phyloP scores from a whole-genome alignment of 371 early-diverging fungal species.

The Mucor velutinosus region DNA sequence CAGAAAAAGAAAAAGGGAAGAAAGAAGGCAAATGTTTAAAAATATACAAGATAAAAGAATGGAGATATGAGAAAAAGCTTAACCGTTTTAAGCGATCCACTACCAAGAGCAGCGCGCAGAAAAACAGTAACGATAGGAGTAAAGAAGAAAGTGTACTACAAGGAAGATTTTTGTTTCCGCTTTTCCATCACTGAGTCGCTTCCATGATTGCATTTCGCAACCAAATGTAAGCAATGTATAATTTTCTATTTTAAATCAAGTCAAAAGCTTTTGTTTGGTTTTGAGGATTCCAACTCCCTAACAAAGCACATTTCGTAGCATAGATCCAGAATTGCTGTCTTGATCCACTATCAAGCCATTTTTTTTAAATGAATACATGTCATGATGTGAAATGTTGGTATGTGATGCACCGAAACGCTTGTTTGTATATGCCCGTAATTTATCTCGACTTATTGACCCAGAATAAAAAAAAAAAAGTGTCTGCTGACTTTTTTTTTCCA shows the following conservation, averaged over 20 bases:
- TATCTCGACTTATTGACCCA: not conserved
- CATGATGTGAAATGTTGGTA: not conserved
- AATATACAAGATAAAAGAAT: conserved; percentile 3
- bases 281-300: not conserved
- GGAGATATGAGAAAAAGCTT: conserved; percentile 6
- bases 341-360: not conserved
- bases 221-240: not conserved
- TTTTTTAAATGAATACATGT: not conserved
- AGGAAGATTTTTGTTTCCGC: conserved; percentile 10
- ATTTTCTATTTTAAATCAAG: not conserved
- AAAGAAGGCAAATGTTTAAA: not conserved
- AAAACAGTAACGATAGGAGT: conserved; percentile 17
- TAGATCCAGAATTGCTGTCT: not conserved
- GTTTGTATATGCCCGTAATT: not conserved
- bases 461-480: conserved; percentile 6
- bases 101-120: not conserved
- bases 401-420: not conserved
- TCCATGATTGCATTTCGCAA: not conserved
- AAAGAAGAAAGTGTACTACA: not conserved
- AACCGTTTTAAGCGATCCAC: conserved; percentile 6
- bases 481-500: conserved; percentile 18
- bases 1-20: conserved; percentile 7
- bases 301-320: not conserved
- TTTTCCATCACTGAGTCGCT: not conserved
- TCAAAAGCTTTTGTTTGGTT: not conserved